Base-by-base conservation (phyloP, 1,284 basidiomycete genomes). In the Athelia sp. region DNA sequence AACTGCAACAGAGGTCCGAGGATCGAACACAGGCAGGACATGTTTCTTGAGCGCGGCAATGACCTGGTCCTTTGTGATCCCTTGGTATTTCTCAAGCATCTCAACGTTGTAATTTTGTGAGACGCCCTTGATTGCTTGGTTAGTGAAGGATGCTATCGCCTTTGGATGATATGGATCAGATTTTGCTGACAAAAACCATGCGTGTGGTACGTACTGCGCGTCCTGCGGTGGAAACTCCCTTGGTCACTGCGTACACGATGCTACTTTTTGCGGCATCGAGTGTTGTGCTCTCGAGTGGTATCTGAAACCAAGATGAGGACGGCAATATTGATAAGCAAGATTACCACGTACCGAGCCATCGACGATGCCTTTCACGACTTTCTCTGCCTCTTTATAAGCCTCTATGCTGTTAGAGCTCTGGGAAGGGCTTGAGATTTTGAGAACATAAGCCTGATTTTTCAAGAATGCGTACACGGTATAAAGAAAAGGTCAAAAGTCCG, bases 231-330 rank as follows among this genome's bases (percentile, higher is more conserved):
- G 93, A 87, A 24, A 96, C 90, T 43, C 78, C 75, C 59, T 84
- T 82, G 0, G 95, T 84, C 4, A 93, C 87, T 18, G 77, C 75
- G 63, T 86, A 98, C 9, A 96, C 93, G 58, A 98, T 84, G 48
- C 84, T 90, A 51, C 90, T 92, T 72, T 97, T 95, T 3, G 95
- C 93, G 1, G 91, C 89, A 59, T 98, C 95, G 17, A 99, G 70
- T 9, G 86, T 84, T 3, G 91, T 88, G 50, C 84, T 78, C 48
- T 94, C 90, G 11, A 99, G 73, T 44, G 80, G 76, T 58, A 93
- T 82, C 93, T 97, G 56, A n/a, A 42, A 29, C 35, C 2, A 15
- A 47, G 29, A 42, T 52, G 36, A 55, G 31, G 42, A 14, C 15
- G 52, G 24, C 21, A 43, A 51, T 40, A 50, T 48, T 29, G 46